Conservation (phyloP, 148 eudicot species). For the Hydrangea macrophylla region DNA sequence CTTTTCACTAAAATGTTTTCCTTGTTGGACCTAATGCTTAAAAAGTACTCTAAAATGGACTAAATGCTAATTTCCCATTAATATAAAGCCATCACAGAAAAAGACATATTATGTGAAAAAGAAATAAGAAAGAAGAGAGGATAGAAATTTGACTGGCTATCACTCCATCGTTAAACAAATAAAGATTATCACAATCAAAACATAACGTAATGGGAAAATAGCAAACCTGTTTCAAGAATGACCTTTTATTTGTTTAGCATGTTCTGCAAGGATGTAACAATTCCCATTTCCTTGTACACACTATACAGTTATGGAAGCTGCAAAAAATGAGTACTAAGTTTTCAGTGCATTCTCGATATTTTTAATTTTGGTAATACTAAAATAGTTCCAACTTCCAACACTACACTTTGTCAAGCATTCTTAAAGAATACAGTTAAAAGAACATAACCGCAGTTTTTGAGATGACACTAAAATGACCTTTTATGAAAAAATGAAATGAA, state of each 20-base stretch:
- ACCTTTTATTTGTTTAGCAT: constrained; percentile 98
- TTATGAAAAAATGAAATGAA: not conserved
- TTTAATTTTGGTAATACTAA: not conserved
- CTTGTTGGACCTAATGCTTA: too few relatives aligned
- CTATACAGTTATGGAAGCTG: constrained; percentile 97
- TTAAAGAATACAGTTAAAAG: not conserved
- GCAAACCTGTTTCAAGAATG: constrained; percentile 89
- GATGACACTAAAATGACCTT: not conserved
- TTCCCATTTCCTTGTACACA: constrained; percentile 97
- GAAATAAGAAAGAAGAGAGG: too few relatives aligned
- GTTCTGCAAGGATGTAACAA: constrained; percentile 92
- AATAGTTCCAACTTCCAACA: not conserved
- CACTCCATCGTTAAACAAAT: too few relatives aligned
- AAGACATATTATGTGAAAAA: too few relatives aligned
- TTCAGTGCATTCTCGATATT: not conserved
- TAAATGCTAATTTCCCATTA: too few relatives aligned
- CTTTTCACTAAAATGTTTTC: too few relatives aligned
- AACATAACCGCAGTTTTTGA: not conserved
- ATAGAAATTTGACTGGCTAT: too few relatives aligned
- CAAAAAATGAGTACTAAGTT: constrained; percentile 8
- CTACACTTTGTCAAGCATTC: not conserved
- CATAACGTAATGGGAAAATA: not conserved
- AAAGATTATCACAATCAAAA: not conserved
- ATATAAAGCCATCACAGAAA: too few relatives aligned
- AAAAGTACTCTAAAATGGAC: too few relatives aligned